Conservation (phyloP, 2,329 filamentous ascomycete genomes). For the Metarhizium brunneum region DNA sequence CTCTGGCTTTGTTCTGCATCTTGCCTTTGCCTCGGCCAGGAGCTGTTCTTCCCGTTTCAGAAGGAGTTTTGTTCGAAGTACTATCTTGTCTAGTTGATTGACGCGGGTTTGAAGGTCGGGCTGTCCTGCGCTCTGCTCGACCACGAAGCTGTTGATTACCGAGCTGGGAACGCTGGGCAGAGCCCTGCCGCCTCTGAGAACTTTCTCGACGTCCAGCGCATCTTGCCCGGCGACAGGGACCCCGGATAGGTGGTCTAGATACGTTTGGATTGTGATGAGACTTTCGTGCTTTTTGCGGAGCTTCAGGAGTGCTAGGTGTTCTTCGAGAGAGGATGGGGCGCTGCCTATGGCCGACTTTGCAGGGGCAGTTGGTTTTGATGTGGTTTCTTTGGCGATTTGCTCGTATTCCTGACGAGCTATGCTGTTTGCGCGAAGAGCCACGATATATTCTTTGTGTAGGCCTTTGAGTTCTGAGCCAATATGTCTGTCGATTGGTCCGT, state of each 20-base stretch:
- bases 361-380: slow-evolving; percentile 7
- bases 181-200: slow-evolving; percentile 33
- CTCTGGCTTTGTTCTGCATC: slow-evolving; percentile 25
- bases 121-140: slow-evolving; percentile 27
- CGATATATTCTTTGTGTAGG: slow-evolving; percentile 44
- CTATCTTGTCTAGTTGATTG: slow-evolving; percentile 46
- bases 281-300: slow-evolving; percentile 42
- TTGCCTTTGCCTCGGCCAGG: slow-evolving; percentile 36
- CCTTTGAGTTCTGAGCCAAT: slow-evolving; percentile 32
- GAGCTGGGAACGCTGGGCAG: slow-evolving; percentile 44
- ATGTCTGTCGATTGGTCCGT: slow-evolving; percentile 25
- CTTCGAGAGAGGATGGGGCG: slow-evolving; percentile 27
- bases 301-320: slow-evolving; percentile 41
- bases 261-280: slow-evolving; percentile 39
- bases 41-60: slow-evolving; percentile 47
- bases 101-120: slow-evolving; percentile 38
- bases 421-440: slow-evolving; percentile 42
- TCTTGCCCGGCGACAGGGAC: slow-evolving; percentile 41
- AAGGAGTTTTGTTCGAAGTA: slow-evolving; percentile 48
- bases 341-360: slow-evolving; percentile 1
- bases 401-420: slow-evolving; percentile 41
- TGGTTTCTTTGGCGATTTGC: slow-evolving; percentile 18
- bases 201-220: slow-evolving; percentile 38
- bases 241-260: slow-evolving; percentile 39
- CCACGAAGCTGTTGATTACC: slow-evolving; percentile 39